Percentiles rank a stretch among this genome's conserved stretches.
Conservation (phyloP, 768 basidiomycete genomes). For the Mycena metata region DNA sequence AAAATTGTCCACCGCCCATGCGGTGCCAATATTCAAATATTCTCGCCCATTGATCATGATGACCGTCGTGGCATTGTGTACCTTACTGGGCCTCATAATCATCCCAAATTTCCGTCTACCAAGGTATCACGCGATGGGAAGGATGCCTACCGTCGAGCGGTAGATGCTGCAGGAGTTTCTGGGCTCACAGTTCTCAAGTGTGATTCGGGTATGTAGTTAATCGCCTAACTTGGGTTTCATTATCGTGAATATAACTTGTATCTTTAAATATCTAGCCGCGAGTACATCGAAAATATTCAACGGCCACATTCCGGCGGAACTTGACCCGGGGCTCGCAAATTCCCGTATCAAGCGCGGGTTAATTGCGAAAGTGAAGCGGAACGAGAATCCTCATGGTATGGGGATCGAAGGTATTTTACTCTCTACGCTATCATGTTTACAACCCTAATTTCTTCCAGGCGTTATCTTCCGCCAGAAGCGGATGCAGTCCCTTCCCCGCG, state of each 20-base stretch:
- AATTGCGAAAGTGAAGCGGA: constrained; percentile 13
- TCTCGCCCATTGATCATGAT: constrained; percentile 27
- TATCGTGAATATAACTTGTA: constrained; percentile 14
- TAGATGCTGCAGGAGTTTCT: constrained; percentile 9
- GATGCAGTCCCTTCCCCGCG: constrained; percentile 14
- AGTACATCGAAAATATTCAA: constrained; percentile 21
- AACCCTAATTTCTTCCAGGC: background rate
- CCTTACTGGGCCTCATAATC: constrained; percentile 30
- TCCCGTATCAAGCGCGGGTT: constrained; percentile 24
- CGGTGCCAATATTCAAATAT: constrained; percentile 27
- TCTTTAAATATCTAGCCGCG: constrained; percentile 9
- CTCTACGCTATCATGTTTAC: background rate
- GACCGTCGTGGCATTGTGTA: constrained; percentile 33
- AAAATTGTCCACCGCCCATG: constrained; percentile 30
- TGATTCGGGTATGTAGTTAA: constrained; percentile 29
- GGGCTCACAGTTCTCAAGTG: constrained; percentile 29
- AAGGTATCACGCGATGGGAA: constrained; percentile 30
- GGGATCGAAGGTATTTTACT: constrained; percentile 20
- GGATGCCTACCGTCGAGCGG: constrained; percentile 22
- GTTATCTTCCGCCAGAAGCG: constrained; percentile 15
- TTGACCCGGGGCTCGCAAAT: constrained; percentile 30
- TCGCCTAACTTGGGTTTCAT: background rate
- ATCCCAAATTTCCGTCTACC: constrained; percentile 28
- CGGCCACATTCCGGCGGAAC: background rate
- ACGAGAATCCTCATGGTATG: constrained; percentile 13